A percentile compares a stretch with the other conserved stretches of the same genome.
Conservation (phyloP, 352 stramenopile genomes). For the Blastocystis sp. region DNA sequence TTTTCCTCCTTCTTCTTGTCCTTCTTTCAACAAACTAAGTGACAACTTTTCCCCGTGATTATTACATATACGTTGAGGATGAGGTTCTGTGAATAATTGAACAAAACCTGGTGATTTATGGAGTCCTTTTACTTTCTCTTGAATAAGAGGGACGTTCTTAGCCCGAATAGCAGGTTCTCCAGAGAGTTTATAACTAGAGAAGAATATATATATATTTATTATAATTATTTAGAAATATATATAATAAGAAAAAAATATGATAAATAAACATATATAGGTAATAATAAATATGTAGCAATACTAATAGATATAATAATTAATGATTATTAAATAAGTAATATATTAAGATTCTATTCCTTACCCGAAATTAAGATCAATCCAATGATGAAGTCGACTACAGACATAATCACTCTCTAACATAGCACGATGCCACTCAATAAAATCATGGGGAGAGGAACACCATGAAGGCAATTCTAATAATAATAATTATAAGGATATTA, state of each 20-base stretch:
- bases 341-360: too few species aligned
- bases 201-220: too few species aligned
- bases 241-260: too few species aligned
- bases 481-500: conserved; percentile 40
- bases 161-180: conserved; percentile 36
- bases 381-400: conserved; percentile 60
- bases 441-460: conserved; percentile 51
- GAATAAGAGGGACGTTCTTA: conserved; percentile 39
- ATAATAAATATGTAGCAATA: too few species aligned
- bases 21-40: neutral
- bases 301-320: too few species aligned
- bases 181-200: conserved; percentile 23
- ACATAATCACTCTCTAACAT: conserved; percentile 71
- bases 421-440: conserved; percentile 63
- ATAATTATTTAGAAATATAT: too few species aligned
- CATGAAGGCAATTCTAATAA: conserved; percentile 55
- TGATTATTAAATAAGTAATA: too few species aligned
- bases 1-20: neutral
- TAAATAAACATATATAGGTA: too few species aligned
- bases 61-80: conserved; percentile 39
- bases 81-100: conserved; percentile 42
- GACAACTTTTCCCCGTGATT: conserved; percentile 8
- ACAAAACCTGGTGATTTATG: conserved; percentile 39
- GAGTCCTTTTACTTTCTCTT: conserved; percentile 16
- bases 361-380: conserved; percentile 88